Base-by-base conservation (phyloP, 1,139 yeast species). In the Nematodospora anomalae region DNA sequence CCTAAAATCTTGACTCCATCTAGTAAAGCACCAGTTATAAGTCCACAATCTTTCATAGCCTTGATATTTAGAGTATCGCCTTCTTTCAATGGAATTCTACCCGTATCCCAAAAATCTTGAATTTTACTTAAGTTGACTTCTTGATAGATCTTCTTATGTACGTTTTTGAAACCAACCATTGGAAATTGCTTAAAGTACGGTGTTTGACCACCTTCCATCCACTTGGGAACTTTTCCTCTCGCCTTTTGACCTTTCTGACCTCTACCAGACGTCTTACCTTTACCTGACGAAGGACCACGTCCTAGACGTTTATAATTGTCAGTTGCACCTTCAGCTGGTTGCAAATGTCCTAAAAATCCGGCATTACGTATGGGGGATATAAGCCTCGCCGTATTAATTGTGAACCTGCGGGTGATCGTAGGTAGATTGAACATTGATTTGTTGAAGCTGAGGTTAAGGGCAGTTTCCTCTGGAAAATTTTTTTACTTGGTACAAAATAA, bases 121-220 rank as follows among this genome's bases (percentile, higher is more conserved):
- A 84, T 79, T 51, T 76, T 71, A 21, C 63, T 69, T 54, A 84
- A 64, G 52, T 80, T 80, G 41, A 84, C 51, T 49, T 75, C 79
- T 30, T 70, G 66, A 46, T 74, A 65, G 13, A 71, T 71, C 45
- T 64, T 64, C 22, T 70, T 71, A 49, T 74, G 75, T 10, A 73
- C 72, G 50, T 83, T 74, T 51, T 79, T 77, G 70, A 90, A 89
- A 8, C 98, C 98, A 42, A 83, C 73, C 58, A 92, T 90, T 36
- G 97, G 97, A 61, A 89, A 88, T 43, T 89, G 67, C 60, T 85
- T 85, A 56, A 80, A 85, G 52, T 83, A 83, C 16, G 97, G 97
- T 1, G 98, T 92, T 60, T 92, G 99, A 56, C 98, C 98, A 77
- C 99, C 99, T 70, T 92, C 98, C 59, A 90, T 87, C 92, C 95